Evolutionary conservation across 441 rosid genomes (phyloP).

Genomic region (Biscutella auriculata): DNA sequence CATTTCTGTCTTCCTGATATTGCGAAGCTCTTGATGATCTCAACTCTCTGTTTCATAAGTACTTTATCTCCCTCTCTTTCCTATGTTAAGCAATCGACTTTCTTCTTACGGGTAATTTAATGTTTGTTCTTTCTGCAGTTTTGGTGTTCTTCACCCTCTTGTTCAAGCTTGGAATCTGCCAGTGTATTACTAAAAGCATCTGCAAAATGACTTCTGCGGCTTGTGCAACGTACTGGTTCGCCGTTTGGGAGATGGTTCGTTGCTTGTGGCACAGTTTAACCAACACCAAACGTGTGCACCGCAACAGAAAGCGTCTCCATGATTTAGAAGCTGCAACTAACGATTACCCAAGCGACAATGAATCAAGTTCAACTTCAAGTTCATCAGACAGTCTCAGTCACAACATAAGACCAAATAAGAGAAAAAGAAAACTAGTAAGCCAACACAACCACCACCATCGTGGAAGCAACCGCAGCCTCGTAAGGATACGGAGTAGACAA

Average conservation of each 20-base stretch:
- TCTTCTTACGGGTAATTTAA: neutral
- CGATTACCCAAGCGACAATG: slow-evolving; percentile 13
- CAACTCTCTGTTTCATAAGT: slow-evolving; percentile 57
- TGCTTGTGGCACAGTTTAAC: slow-evolving; percentile 47
- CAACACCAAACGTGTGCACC: slow-evolving; percentile 38
- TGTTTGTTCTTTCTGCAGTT: slow-evolving; percentile 26
- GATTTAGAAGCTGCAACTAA: slow-evolving; percentile 34
- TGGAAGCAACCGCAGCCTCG: slow-evolving; percentile 6
- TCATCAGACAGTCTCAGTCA: slow-evolving; percentile 4
- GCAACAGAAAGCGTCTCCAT: slow-evolving; percentile 15
- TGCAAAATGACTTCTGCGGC: slow-evolving; percentile 62
- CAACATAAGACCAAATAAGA: slow-evolving; percentile 25
- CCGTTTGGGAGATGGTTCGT: slow-evolving; percentile 32
- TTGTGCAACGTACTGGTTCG: slow-evolving; percentile 46
- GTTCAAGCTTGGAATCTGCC: slow-evolving; percentile 68
- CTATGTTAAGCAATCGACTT: neutral
- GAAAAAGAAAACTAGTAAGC: slow-evolving; percentile 18
- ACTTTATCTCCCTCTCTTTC: neutral
- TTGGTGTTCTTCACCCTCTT: slow-evolving; percentile 52
- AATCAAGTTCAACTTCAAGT: slow-evolving; percentile 12
- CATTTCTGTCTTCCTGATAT: slow-evolving; percentile 57
- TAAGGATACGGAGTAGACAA: slow-evolving; percentile 22
- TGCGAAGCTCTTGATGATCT: slow-evolving; percentile 45
- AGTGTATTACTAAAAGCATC: slow-evolving; percentile 54
- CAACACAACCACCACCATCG: neutral